Base-by-base conservation (phyloP, 2,329 filamentous ascomycete genomes). In the Boeremia exigua region DNA sequence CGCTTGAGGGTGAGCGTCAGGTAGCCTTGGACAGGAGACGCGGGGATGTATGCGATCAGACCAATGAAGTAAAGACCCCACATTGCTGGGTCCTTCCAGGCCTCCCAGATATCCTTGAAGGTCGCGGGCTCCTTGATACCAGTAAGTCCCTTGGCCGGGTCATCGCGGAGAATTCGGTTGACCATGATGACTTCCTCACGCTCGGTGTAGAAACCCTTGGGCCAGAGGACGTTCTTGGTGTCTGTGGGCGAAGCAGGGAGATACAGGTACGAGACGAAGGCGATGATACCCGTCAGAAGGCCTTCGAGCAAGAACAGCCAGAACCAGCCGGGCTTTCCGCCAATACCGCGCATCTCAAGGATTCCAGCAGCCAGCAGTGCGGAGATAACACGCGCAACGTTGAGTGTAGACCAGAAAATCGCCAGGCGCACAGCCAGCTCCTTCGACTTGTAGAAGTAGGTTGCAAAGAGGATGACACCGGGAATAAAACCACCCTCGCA, bases 381-480 rank as follows among this genome's bases (percentile, higher is more conserved):
- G 1, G 83, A 79, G 11, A 81, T 68, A 32, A 87, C 83, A 38
- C 81, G 79, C 0, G 82, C 81, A 0, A 79, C 75, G 50, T 83
- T 82, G 8, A 88, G 83, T 0, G 87, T 82, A 0, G 85, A 85
- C 89, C 89, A 92, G 77, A 92, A 91, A 58, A 81, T 84, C 60
- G 84, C 84, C 19, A 92, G 77, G 1, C 89, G 83, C 3, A 84
- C 81, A 0, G 88, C 86, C 0, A 92, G 79, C 71, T 92, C 89
- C 42, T 82, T 81, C 2, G 84, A 84, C 48, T 85, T 92, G 78
- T 91, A 92, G 73, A 88, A 92, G 73, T 92, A 92, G 1, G 85
- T 87, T 4, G 91, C 78, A 74, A 88, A 91, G 0, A 89, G 76
- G 14, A 89, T 82, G 15, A 84, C 83, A 52, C 86, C 85, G 0